Base-by-base conservation (phyloP, 192 early-diverging fungal genomes). In the Funneliformis geosporum region DNA sequence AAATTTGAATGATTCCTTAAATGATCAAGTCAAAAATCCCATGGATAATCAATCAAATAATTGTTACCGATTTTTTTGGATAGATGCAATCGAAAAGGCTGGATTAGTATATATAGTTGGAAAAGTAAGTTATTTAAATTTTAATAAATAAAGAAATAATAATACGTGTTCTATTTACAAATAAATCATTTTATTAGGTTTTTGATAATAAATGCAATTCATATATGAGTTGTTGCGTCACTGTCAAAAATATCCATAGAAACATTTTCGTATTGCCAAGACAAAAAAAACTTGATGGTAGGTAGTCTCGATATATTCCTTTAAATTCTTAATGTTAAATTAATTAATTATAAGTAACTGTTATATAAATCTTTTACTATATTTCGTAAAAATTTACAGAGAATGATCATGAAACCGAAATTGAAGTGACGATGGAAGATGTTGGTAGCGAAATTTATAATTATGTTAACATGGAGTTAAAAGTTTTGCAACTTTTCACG, bases 231-330 rank as follows among this genome's bases (percentile, higher is more conserved):
- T 97, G 96, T 80, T 96, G 94, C 81, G 83, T 96, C 2, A 85
- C 84, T 2, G 94, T 99, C 7, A 82, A 94, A 6, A 90, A 92
- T 66, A 87, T 99, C 47, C 85, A 92, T 74, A 91, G 97, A 80
- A 98, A 96, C 77, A 55, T 99, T 25, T 97, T 92, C 83, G 80
- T 99, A n/a, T 89, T 99, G n/a, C 97, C 97, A 42, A 88, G 97
- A 27, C 8, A 73, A 18, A 60, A 75, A 16, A 68, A 85, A 55
- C 59, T 93, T 46, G 91, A 92, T 82, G 82, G 88, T 88, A 81
- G n/a, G n/a, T n/a, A 69, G 33, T 39, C 9, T 67, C 1, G 33
- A 50, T 43, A 47, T 11, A 55, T 44, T 50, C 3, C 23, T 75
- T n/a, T 14, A 9, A 60, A 23, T 39, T 8, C 0, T 66, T 62